Percentiles rank a stretch among this genome's conserved stretches.
Conservation (phyloP, 768 basidiomycete genomes). For the Lactifluus subvellereus region DNA sequence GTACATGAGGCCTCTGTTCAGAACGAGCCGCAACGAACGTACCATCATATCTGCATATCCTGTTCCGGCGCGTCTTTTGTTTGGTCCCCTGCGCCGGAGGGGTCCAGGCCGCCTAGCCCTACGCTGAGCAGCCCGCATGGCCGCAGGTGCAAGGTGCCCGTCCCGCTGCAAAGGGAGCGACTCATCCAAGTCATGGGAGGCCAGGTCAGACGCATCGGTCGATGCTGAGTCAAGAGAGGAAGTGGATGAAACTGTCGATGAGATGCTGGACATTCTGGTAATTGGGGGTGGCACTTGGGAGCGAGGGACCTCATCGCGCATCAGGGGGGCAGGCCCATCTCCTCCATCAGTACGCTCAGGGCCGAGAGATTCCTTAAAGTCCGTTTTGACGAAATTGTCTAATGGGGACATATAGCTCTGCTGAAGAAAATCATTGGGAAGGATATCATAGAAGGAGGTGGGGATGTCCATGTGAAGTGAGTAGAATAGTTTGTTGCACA, state of each 20-base stretch:
- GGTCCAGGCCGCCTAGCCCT: neutral
- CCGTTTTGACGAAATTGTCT: neutral
- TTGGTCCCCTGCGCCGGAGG: neutral
- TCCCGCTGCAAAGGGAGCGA: neutral
- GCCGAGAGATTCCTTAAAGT: neutral
- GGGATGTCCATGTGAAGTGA: neutral
- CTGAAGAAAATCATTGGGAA: neutral
- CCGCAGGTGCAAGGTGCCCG: neutral
- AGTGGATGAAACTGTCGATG: neutral
- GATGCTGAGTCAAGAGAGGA: neutral
- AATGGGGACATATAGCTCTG: neutral
- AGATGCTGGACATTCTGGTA: neutral
- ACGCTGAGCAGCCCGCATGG: neutral
- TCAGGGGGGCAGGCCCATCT: no score
- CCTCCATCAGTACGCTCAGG: neutral
- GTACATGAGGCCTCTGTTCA: neutral
- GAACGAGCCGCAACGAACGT: neutral
- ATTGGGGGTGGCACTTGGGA: neutral
- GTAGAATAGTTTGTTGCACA: neutral
- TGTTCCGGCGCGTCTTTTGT: neutral
- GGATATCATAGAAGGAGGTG: neutral
- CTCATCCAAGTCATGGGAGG: neutral
- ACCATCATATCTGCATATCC: conserved; percentile 1
- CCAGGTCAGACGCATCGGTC: neutral
- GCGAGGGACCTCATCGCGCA: neutral